Evolutionary conservation across 176 grass and related monocot genomes (phyloP), one percentile per base, ranked within the genome.

Genomic region (Oryza meridionalis): DNA sequence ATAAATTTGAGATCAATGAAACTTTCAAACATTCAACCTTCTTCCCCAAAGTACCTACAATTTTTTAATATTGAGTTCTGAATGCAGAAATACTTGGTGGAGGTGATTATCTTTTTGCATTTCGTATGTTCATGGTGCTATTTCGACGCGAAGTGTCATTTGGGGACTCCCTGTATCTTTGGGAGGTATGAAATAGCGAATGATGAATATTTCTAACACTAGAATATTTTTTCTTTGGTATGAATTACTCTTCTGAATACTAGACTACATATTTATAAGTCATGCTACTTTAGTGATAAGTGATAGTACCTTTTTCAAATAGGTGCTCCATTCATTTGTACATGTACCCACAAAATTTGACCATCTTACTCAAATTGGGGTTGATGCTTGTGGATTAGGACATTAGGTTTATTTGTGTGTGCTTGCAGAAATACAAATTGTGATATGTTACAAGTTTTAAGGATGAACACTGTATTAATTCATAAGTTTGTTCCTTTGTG

Each of bases 101-200:
- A 86, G 97, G 97, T 73, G 97, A 99, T 82, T 99, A 99, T 83
- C 89, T 99, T 33, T 99, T 99, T 79, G 97, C 97, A 19, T 96
- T 99, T 86, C 97, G 97, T 31, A 99, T 99, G 97, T 99, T 99
- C 67, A 99, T 99, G 97, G 97, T 99, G 37, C 78, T 99, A 49
- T 99, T 99, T 87, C 93, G 97, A 11, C 89, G 97, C 78, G 97
- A 99, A 83, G 85, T 99, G 67, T 99, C 97, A 80, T 99, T 99
- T 82, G 97, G 93, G 64, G 97, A 99, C 66, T 99, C 97, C 46
- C 89, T 99, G 80, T 99, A 90, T 68, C 91, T 99, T 12, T 99
- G 97, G 97, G 97, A 99, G 97, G 97, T 99, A 98, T 77, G 80
- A 69, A 78, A n/a, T 63, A 79, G n/a, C 47, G 10, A 86, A 19